phyloP scores from a whole-genome alignment of 2,329 filamentous ascomycete genomes.

The Tolypocladium paradoxum region DNA sequence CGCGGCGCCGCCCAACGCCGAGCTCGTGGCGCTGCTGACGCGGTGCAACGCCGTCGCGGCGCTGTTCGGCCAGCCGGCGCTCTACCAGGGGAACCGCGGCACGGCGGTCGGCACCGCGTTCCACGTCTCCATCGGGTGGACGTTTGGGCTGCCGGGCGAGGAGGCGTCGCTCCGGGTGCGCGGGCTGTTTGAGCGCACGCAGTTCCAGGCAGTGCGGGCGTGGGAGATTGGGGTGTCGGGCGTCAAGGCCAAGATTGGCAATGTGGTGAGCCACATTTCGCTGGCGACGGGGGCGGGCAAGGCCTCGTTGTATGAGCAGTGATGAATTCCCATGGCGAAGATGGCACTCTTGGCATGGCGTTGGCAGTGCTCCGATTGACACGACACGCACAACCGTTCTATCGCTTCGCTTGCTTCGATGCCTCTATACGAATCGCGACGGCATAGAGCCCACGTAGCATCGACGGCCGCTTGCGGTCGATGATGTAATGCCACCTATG shows the following conservation, averaged over 20 bases:
- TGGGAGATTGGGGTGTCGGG: constrained; percentile 45
- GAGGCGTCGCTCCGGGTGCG: constrained; percentile 21
- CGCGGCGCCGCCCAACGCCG: constrained; percentile 29
- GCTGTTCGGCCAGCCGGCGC: constrained; percentile 52
- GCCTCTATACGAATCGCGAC: too few relatives aligned
- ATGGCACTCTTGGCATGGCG: too few relatives aligned
- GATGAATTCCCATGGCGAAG: background rate
- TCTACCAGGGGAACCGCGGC: constrained; percentile 44
- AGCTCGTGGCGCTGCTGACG: constrained; percentile 51
- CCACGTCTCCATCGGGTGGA: constrained; percentile 88
- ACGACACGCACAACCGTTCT: too few relatives aligned
- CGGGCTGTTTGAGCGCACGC: constrained; percentile 11
- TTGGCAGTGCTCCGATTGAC: too few relatives aligned
- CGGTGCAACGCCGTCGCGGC: constrained; percentile 55
- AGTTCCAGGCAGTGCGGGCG: constrained; percentile 19
- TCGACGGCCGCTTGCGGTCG: background rate
- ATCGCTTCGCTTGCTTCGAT: too few relatives aligned
- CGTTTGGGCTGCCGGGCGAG: constrained; percentile 41
- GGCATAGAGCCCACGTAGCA: background rate
- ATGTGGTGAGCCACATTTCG: constrained; percentile 45
- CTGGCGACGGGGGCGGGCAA: constrained; percentile 15
- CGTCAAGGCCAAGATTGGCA: constrained; percentile 68
- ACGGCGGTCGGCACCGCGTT: constrained; percentile 41
- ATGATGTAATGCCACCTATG: background rate
- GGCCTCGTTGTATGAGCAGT: background rate